Evolutionary conservation across 2,329 filamentous ascomycete genomes (phyloP).

Genomic region (Corniculantispora saksenae): DNA sequence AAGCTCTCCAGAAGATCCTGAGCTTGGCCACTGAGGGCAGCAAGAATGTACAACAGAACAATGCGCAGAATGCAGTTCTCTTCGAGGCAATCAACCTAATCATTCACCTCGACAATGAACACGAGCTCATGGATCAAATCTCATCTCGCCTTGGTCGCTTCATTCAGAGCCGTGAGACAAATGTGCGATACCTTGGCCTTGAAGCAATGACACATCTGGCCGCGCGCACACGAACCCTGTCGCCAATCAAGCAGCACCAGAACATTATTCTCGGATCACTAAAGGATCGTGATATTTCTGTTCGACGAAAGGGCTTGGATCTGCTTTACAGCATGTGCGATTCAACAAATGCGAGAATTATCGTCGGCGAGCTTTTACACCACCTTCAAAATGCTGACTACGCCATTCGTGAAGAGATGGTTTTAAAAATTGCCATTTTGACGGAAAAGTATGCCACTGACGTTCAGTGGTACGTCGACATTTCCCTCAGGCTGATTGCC

Average conservation of each 20-base stretch:
- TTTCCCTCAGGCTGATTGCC: constrained; percentile 88
- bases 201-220: constrained; percentile 99
- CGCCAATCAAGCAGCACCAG: constrained; percentile 97
- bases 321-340: constrained; percentile 99
- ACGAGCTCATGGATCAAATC: constrained; percentile 93
- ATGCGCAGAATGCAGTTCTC: constrained; percentile 94
- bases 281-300: constrained; percentile 94
- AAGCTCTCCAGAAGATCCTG: constrained; percentile 87
- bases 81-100: constrained; percentile 99
- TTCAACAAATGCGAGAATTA: constrained; percentile 86
- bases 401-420: constrained; percentile 98
- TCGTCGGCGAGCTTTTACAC: constrained; percentile 89
- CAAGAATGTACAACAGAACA: constrained; percentile 99
- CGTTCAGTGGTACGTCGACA: constrained; percentile 99
- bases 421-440: constrained; percentile 95
- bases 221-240: constrained; percentile 87
- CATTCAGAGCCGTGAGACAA: constrained; percentile 95
- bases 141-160: constrained; percentile 89
- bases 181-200: constrained; percentile 91
- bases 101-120: constrained; percentile 95
- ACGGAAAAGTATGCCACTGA: constrained; percentile 99
- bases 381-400: constrained; percentile 97
- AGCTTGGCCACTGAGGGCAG: constrained; percentile 89
- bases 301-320: constrained; percentile 92
- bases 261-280: constrained; percentile 92